Base-by-base conservation (phyloP, 2,329 filamentous ascomycete genomes). In the Neopestalotiopsis clavispora region DNA sequence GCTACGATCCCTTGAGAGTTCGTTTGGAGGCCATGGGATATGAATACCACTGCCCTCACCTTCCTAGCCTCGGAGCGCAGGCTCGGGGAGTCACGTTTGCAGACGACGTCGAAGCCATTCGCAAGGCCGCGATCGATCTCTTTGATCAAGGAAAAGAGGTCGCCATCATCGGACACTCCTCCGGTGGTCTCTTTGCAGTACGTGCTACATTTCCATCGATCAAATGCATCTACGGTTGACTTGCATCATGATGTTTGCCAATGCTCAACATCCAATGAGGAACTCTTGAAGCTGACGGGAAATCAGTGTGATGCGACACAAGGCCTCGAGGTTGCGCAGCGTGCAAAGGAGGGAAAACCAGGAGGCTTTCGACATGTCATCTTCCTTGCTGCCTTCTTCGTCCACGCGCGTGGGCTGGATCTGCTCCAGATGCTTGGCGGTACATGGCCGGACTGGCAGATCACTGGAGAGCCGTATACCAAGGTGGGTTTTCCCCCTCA, bases 91-190 rank as follows among this genome's bases (percentile, higher is more conserved):
- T 64, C 1, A 64, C 61, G 17, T 64, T n/a, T 20, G n/a, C 13
- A 45, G 34, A 38, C 34, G 34, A 38, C 34, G 34, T 38, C 34
- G 34, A 38, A 38, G 34, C 34, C 10, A 38, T 38, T 38, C 34
- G 10, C 6, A 38, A 38, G 34, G 6, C 10, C 6, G 34, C 34
- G 5, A 10, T 2, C 28, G 5, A 10, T 6, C 38, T 40, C n/a
- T 64, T 64, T 45, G 61, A 64, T 13, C 30, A 64, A 45, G 61
- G 61, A 34, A 64, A 45, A 30, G 38, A 38, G 61, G 38, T 64
- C 4, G 38, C n/a, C 10, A 17, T 64, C 17, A 45, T 64, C 7
- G 61, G 28, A 13, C 61, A 64, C 38, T 64, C 61, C 28, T 14
- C 30, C 7, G 61, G 61, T 64, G 61, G 61, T 38, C 28, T 64